Evolutionary conservation across 148 eudicot species (phyloP).

Genomic region (Gaultheria prostrata): DNA sequence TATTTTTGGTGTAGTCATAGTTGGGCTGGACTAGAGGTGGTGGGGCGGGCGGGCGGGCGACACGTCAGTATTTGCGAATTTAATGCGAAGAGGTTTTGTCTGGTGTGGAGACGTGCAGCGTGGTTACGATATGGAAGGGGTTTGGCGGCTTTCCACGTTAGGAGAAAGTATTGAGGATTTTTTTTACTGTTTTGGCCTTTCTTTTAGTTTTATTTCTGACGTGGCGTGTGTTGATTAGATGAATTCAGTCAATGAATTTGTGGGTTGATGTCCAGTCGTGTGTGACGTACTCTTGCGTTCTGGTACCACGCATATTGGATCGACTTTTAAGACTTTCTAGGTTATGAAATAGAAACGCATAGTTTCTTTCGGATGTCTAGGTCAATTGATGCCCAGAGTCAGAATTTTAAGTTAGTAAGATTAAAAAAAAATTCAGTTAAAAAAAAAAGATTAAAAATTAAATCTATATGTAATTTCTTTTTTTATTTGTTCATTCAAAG

Average conservation of each 20-base stretch:
- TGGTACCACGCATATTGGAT: neutral
- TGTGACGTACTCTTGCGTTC: neutral
- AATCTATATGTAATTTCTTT: too few species aligned
- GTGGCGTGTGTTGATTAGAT: neutral
- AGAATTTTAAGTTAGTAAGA: too few species aligned
- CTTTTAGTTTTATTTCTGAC: neutral
- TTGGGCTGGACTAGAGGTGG: neutral
- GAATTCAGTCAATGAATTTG: neutral
- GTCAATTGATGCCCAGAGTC: too few species aligned
- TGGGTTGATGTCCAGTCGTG: neutral
- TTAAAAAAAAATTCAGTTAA: too few species aligned
- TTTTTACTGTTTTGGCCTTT: too few species aligned
- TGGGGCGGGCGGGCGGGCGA: neutral
- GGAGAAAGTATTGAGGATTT: neutral
- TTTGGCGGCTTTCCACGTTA: neutral
- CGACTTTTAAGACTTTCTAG: too few species aligned
- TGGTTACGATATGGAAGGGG: neutral
- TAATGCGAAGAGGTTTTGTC: neutral
- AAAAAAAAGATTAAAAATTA: too few species aligned
- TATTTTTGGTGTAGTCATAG: too few species aligned
- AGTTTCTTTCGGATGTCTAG: too few species aligned
- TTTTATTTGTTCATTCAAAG: too few species aligned
- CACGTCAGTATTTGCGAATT: constrained; percentile 23
- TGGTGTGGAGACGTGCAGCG: neutral
- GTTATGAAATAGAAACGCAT: too few species aligned